Base-by-base conservation (phyloP, 2,329 filamentous ascomycete genomes). In the Calonectria pseudoreteaudii region DNA sequence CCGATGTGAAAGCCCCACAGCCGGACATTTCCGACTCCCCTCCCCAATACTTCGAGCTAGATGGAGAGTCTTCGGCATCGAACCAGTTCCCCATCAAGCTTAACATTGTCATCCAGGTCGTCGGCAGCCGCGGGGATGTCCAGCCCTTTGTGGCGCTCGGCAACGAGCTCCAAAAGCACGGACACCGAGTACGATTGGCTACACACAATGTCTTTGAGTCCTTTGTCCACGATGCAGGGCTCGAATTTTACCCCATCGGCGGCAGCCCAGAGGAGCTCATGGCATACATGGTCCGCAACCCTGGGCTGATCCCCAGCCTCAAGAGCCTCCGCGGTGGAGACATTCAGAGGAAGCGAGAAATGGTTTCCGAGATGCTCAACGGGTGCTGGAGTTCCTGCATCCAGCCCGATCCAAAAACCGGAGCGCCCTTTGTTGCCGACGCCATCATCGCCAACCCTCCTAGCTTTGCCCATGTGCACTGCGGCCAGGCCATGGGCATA, bases 91-190 rank as follows among this genome's bases (percentile, higher is more conserved):
- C 67, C 49, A 56, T 75, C 64, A 75, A 67, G 44, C 71, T 73
- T n/a, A 95, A 95, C 82, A 93, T 96, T 66, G 93, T 95, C 23
- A 92, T 96, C 73, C 94, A 95, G 88, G 93, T 95, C 6, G 94
- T 96, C 75, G 94, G 94, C 1, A 93, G 91, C 11, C 88, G 94
- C 53, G 94, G 94, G n/a, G 94, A 96, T 78, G 92, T 94, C 4
- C 94, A 96, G 79, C 94, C 94, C 0, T 96, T 96, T 75, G 83
- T 96, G 20, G 92, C 91, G 75, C 89, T 96, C 60, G 94, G 92
- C 16, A 92, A 92, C 82, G 89, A 93, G 0, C 83, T 96, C 30
- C 91, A 92, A 78, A 88, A 93, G 50, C 91, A 94, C 76, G 92
- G 92, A 0, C 94, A 96, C 80, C 89, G 93, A 4, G 93, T 95